Conservation (phyloP, 805 yeast species). For the Isabelozyma rhagii region DNA sequence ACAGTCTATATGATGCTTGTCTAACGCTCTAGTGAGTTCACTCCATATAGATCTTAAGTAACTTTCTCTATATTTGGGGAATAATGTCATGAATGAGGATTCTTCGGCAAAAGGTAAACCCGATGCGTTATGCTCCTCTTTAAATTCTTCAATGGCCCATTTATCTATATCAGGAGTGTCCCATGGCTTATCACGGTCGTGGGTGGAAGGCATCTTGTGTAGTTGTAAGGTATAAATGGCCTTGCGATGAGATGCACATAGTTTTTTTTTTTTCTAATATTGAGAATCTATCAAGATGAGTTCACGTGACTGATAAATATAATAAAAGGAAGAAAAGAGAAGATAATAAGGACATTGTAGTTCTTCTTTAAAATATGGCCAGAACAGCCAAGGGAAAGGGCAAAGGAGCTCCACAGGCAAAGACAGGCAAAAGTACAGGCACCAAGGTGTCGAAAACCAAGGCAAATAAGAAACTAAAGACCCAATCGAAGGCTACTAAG, state of each 20-base stretch:
- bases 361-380: neutral
- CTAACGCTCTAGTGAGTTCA: conserved; percentile 81
- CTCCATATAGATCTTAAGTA: conserved; percentile 90
- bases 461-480: conserved; percentile 11
- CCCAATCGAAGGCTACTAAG: conserved; percentile 27
- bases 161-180: conserved; percentile 93
- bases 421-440: neutral
- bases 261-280: neutral
- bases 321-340: neutral
- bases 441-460: conserved; percentile 8
- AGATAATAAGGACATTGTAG: neutral
- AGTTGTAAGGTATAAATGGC: neutral
- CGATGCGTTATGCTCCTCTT: conserved; percentile 80
- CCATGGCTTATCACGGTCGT: conserved; percentile 96
- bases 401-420: neutral
- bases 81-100: conserved; percentile 88
- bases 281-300: neutral
- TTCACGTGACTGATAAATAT: neutral
- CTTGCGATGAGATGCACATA: neutral
- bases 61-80: conserved; percentile 94
- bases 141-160: conserved; percentile 87
- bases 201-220: conserved; percentile 77
- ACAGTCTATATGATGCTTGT: conserved; percentile 74
- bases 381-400: neutral
- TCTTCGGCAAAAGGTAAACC: conserved; percentile 94